Percentiles rank a stretch among this genome's conserved stretches.
Evolutionary conservation across 306 rosid genomes (phyloP).

Genomic region (Dalbergia oliveri): DNA sequence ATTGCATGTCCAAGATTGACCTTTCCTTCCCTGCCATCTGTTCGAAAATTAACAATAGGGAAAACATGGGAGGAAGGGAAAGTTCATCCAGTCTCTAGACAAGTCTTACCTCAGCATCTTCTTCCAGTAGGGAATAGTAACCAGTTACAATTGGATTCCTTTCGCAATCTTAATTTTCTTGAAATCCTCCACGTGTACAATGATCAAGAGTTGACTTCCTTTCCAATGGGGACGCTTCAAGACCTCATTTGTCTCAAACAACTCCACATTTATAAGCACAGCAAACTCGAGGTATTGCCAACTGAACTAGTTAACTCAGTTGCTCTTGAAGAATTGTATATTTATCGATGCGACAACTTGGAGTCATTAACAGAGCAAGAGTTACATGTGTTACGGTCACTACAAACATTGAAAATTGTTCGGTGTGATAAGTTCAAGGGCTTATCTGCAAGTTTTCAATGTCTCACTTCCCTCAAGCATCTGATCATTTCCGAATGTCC

Average conservation of each 20-base stretch:
- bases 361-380: constrained; percentile 1
- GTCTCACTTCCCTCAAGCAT: constrained; percentile 12
- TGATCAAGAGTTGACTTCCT: not conserved
- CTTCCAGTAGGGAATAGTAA: too few species aligned
- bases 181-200: not conserved
- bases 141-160: not conserved
- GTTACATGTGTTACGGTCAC: not conserved
- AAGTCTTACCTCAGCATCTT: too few species aligned
- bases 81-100: too few species aligned
- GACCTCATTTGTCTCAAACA: not conserved
- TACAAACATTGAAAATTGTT: not conserved
- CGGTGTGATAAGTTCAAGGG: not conserved
- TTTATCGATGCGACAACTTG: not conserved
- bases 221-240: not conserved
- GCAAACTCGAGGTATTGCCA: not conserved
- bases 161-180: not conserved
- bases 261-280: not conserved
- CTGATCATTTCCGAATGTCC: not conserved
- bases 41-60: not conserved
- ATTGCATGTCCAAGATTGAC: constrained; percentile 14
- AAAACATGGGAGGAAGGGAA: not conserved
- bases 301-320: not conserved
- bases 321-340: not conserved
- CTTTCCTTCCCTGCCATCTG: constrained; percentile 25
- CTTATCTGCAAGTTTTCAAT: not conserved